Evolutionary conservation across 257 asterid species (phyloP).

Genomic region (Ilex asprella): DNA sequence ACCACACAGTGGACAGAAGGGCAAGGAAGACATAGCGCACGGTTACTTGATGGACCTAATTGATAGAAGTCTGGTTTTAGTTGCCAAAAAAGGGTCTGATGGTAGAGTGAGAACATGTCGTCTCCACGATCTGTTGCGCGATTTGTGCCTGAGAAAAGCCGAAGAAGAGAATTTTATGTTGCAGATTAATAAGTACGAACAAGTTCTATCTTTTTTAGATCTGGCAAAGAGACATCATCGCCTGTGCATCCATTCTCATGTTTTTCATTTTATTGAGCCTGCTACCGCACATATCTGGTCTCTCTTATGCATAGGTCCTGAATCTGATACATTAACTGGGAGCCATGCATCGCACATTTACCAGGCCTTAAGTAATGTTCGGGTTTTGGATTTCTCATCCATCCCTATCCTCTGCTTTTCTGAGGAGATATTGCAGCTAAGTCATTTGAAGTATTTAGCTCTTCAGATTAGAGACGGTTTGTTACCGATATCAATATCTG

Average conservation of each 20-base stretch:
- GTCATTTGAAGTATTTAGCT: neutral
- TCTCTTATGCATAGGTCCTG: neutral
- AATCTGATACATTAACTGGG: neutral
- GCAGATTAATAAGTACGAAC: too few relatives aligned
- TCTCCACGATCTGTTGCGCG: too few relatives aligned
- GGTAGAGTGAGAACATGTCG: too few relatives aligned
- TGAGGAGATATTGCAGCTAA: neutral
- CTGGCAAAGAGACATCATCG: too few relatives aligned
- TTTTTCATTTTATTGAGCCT: neutral
- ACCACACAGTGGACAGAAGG: too few relatives aligned
- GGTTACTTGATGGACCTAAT: too few relatives aligned
- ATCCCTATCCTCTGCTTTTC: neutral
- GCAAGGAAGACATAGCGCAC: too few relatives aligned
- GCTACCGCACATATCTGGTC: neutral
- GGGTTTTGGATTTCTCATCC: neutral
- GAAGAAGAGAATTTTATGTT: too few relatives aligned
- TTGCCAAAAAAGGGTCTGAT: too few relatives aligned
- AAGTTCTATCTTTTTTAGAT: too few relatives aligned
- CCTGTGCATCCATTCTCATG: neutral
- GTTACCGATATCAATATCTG: neutral
- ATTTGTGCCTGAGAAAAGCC: too few relatives aligned
- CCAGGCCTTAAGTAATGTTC: neutral
- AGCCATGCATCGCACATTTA: neutral
- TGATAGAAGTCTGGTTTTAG: too few relatives aligned
- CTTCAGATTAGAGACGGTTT: neutral